These are phyloP conservation scores for Psidium guajava DNA, from an alignment of 345 rosid species.

Conservation along the genomic window DNA sequence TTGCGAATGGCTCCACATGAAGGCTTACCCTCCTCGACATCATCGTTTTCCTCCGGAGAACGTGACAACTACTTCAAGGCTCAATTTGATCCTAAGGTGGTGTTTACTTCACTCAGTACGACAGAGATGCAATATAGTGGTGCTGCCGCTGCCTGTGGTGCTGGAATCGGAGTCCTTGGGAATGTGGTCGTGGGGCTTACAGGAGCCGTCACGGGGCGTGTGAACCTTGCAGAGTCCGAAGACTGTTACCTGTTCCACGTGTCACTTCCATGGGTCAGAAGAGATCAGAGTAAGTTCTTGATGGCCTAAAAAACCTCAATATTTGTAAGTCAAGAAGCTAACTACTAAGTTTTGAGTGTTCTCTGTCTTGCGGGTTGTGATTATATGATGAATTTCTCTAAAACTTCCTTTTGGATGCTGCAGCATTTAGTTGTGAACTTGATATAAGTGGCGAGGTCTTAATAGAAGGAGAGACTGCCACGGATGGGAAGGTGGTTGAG, in stretches of 20 bases:
- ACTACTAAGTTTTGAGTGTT: not conserved
- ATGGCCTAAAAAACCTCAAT: not conserved
- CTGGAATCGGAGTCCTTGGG: not conserved
- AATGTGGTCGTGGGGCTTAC: not conserved
- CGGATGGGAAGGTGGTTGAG: not conserved
- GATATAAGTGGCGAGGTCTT: not conserved
- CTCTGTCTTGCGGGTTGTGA: not conserved
- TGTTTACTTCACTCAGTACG: not conserved
- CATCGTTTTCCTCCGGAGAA: too few relatives aligned
- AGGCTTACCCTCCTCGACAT: too few relatives aligned
- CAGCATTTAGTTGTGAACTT: not conserved
- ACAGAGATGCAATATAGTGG: not conserved
- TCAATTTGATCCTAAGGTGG: not conserved
- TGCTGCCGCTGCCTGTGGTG: not conserved
- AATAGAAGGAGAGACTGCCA: not conserved
- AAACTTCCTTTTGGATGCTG: not conserved
- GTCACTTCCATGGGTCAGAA: not conserved
- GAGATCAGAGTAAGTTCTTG: not conserved
- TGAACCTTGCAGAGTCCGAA: not conserved
- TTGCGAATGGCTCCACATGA: not conserved
- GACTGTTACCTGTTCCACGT: not conserved
- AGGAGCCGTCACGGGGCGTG: not conserved
- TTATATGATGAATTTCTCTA: not conserved
- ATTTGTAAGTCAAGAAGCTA: not conserved
- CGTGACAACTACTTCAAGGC: too few relatives aligned